Percentiles rank a stretch among this genome's conserved stretches.
Conservation (phyloP, 2,329 filamentous ascomycete genomes). For the Xylariaceae sp. region DNA sequence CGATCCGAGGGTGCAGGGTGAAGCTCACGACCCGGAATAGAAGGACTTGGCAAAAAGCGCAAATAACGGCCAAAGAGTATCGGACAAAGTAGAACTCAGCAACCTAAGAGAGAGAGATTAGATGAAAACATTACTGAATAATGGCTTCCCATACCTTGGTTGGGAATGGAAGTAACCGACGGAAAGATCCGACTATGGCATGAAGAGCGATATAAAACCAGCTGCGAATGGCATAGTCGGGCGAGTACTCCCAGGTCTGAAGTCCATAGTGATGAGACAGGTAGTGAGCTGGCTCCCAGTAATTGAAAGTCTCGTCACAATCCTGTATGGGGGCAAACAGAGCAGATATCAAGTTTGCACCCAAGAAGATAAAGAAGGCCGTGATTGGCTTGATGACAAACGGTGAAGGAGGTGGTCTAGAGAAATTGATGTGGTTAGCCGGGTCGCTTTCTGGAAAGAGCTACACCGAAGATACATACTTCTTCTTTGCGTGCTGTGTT, state of each 20-base stretch:
- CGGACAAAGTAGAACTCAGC: conserved; percentile 87
- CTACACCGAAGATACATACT: conserved; percentile 21
- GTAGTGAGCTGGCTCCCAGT: conserved; percentile 97
- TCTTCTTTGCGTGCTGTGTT: conserved; percentile 32
- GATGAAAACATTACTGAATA: background rate
- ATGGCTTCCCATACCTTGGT: conserved; percentile 45
- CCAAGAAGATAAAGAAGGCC: conserved; percentile 77
- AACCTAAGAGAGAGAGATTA: conserved; percentile 35
- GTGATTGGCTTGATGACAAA: conserved; percentile 68
- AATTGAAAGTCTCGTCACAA: conserved; percentile 98
- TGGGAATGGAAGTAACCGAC: conserved; percentile 58
- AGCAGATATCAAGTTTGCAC: conserved; percentile 71
- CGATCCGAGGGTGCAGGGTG: conserved; percentile 77
- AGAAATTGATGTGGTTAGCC: conserved; percentile 7
- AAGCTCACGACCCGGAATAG: conserved; percentile 74
- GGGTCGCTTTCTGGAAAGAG: background rate
- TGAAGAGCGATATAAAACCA: conserved; percentile 88
- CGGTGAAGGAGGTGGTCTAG: conserved; percentile 43
- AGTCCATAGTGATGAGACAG: conserved; percentile 87
- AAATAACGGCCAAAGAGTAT: conserved; percentile 67
- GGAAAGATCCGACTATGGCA: conserved; percentile 64
- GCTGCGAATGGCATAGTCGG: conserved; percentile 88
- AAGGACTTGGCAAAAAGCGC: conserved; percentile 76
- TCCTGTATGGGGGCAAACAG: conserved; percentile 89
- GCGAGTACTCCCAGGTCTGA: conserved; percentile 98